Base-by-base conservation (phyloP, 805 yeast genomes). In the Jamesozyma rosinii region DNA sequence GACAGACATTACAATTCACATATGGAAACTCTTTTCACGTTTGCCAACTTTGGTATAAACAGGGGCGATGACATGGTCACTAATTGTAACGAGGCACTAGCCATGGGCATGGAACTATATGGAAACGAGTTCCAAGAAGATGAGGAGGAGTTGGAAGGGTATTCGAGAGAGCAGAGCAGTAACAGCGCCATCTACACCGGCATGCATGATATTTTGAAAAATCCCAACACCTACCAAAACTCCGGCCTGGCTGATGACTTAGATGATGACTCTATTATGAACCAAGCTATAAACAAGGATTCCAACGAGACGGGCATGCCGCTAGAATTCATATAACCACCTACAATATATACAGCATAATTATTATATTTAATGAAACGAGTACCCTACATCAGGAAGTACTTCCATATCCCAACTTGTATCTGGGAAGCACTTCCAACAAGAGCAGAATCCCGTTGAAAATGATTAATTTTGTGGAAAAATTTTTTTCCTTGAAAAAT, bases 21-120 rank as follows among this genome's bases (percentile, higher is more conserved):
- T 11, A 55, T 64, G 3, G 71, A 68, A 34, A 51, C 53, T 4
- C 48, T 68, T 10, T 69, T 68, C 51, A 64, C 65, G 0, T 61
- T 57, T 48, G 57, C 54, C 17, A 56, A 56, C 44, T 67, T 67
- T 52, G 73, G 73, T 0, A 52, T 61, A 14, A 68, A 67, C 43
- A 56, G 65, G 45, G 71, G 72, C 4, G 67, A 67, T 38, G 63
- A 59, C 18, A 47, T 68, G 59, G 66, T 69, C 2, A 51, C 48
- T 11, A 59, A 58, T 41, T 62, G 70, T 20, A 67, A 63, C 46
- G 54, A 58, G 15, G 70, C 71, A 3, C 40, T 70, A 15, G 55
- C 65, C 2, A 53, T 55, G 26, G 69, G 72, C 36, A 46, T 62
- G 49, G 66, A 61, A 41, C 35, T 58, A 22, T 49, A 48, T 44